Evolutionary conservation across 345 rosid species (phyloP).

Genomic region (Populus euphratica): DNA sequence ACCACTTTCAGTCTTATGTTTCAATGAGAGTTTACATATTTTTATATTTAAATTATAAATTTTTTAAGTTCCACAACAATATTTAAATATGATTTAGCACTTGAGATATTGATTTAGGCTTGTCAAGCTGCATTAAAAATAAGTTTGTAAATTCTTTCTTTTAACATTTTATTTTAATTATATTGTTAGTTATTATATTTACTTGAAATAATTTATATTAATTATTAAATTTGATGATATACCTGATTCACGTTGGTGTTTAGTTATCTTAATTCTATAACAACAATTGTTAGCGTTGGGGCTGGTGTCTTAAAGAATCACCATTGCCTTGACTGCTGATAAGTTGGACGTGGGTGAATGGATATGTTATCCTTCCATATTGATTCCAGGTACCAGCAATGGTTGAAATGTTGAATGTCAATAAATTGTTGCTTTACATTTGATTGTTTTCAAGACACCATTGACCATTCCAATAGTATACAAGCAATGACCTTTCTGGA

Average conservation of each 20-base stretch:
- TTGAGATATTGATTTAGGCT: no score
- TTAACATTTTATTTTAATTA: no score
- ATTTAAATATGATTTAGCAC: no score
- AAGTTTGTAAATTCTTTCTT: no score
- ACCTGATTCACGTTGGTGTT: no score
- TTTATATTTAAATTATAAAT: no score
- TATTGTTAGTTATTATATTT: no score
- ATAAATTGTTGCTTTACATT: neutral
- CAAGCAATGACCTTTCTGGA: neutral
- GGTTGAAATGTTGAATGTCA: neutral
- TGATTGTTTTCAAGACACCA: neutral
- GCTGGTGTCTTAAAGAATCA: neutral
- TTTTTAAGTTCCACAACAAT: no score
- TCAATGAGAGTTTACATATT: no score
- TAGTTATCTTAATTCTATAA: no score
- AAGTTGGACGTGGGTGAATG: neutral
- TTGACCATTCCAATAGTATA: neutral
- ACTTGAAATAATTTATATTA: no score
- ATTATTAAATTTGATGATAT: no score
- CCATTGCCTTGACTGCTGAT: neutral
- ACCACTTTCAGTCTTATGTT: rapidly evolving
- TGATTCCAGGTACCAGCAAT: neutral
- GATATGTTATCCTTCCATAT: neutral
- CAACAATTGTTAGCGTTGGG: neutral
- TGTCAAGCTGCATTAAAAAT: rapidly evolving